Conservation (phyloP, 805 yeast species). For the Priceomyces melissophilus region DNA sequence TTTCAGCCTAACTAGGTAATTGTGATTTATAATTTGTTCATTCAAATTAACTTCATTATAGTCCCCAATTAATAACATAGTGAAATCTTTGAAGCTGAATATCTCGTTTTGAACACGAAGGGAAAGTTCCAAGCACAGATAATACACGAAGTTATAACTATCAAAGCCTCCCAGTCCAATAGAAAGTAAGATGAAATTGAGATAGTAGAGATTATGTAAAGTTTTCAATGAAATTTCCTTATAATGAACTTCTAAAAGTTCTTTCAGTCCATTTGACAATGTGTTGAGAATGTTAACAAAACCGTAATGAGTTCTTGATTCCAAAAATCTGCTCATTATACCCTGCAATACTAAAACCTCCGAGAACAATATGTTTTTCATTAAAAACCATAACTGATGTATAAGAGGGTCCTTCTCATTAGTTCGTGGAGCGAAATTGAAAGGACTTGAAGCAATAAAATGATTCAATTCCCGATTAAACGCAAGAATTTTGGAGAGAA, state of each 20-base stretch:
- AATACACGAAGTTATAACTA: slow-evolving; percentile 57
- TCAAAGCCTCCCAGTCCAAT: slow-evolving; percentile 67
- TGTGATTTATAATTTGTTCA: slow-evolving; percentile 21
- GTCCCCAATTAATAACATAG: slow-evolving; percentile 28
- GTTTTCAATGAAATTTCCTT: slow-evolving; percentile 25
- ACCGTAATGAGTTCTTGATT: slow-evolving; percentile 2
- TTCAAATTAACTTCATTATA: slow-evolving; percentile 33
- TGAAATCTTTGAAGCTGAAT: slow-evolving; percentile 28
- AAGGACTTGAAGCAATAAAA: slow-evolving; percentile 12
- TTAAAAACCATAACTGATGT: slow-evolving; percentile 31
- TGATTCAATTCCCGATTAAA: slow-evolving; percentile 25
- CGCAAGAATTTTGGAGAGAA: slow-evolving; percentile 19
- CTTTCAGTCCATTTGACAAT: slow-evolving; percentile 1
- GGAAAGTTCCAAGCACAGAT: slow-evolving; percentile 42
- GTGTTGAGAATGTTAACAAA: not conserved
- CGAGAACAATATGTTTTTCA: slow-evolving; percentile 45
- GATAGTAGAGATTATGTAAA: slow-evolving; percentile 39
- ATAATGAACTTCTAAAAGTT: slow-evolving; percentile 22
- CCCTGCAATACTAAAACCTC: slow-evolving; percentile 52
- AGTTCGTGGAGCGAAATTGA: slow-evolving; percentile 10
- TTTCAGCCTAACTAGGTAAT: slow-evolving; percentile 33
- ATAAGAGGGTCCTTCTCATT: slow-evolving; percentile 7
- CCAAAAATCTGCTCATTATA: slow-evolving; percentile 36
- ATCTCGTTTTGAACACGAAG: slow-evolving; percentile 20
- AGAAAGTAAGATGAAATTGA: slow-evolving; percentile 47